These are phyloP conservation scores for Kwoniella europaea DNA, from an alignment of 768 basidiomycete species.

Conservation along the genomic window DNA sequence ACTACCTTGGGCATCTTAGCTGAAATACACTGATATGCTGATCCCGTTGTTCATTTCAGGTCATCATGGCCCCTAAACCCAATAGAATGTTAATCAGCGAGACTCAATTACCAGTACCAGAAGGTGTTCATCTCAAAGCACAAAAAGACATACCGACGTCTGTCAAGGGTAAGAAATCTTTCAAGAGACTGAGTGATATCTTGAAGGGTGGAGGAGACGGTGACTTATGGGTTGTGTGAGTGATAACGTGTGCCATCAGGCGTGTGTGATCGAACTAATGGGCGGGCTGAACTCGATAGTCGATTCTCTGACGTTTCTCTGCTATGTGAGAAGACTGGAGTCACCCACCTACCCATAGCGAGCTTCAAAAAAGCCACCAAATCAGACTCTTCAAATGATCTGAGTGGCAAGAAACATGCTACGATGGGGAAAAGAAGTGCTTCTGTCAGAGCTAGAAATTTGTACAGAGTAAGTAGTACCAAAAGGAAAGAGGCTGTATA, in stretches of 20 bases:
- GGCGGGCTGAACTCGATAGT: constrained; percentile 21
- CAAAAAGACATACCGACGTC: constrained; percentile 44
- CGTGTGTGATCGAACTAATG: background rate
- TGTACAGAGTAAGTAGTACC: constrained; percentile 68
- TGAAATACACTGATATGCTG: background rate
- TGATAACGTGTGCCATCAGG: background rate
- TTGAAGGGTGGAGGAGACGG: constrained; percentile 68
- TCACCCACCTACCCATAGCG: constrained; percentile 65
- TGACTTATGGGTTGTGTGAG: constrained; percentile 86
- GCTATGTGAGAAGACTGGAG: constrained; percentile 86
- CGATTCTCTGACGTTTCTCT: constrained; percentile 94
- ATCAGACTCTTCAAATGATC: constrained; percentile 71
- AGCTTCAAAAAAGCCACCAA: constrained; percentile 32
- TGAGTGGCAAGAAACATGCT: constrained; percentile 66
- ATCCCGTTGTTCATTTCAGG: constrained; percentile 35
- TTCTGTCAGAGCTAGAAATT: constrained; percentile 81
- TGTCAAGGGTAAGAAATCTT: constrained; percentile 80
- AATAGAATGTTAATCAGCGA: constrained; percentile 87
- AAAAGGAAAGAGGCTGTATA: background rate
- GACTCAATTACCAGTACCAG: constrained; percentile 58
- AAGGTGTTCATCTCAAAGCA: constrained; percentile 18
- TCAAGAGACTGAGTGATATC: constrained; percentile 89
- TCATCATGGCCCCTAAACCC: constrained; percentile 83
- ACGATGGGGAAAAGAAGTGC: constrained; percentile 76
- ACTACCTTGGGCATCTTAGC: background rate